These are phyloP conservation scores for Fusarium buxicola DNA, from an alignment of 2,329 filamentous ascomycete species.

Conservation along the genomic window DNA sequence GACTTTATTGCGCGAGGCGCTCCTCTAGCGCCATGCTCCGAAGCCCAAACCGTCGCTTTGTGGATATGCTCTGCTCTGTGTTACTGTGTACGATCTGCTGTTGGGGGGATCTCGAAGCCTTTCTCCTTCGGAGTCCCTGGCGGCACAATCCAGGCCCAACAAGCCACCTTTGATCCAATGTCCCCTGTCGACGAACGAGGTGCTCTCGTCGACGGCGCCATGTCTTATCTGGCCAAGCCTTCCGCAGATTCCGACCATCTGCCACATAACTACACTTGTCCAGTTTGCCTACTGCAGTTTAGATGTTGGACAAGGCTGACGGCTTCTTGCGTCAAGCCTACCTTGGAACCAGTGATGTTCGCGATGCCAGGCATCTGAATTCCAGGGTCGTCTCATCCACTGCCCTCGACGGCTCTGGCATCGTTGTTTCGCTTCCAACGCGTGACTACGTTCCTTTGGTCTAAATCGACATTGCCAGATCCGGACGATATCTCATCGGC, in stretches of 20 bases:
- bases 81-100: not conserved
- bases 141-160: not conserved
- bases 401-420: not conserved
- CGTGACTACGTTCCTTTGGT: not conserved
- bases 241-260: not conserved
- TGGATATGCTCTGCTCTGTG: not conserved
- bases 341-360: too few species aligned
- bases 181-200: not conserved
- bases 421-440: not conserved
- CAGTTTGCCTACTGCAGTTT: too few species aligned
- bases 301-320: too few species aligned
- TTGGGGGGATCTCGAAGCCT: not conserved
- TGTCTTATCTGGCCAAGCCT: not conserved
- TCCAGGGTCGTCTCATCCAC: not conserved
- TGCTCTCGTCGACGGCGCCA: not conserved
- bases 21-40: not conserved
- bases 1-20: not conserved
- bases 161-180: not conserved
- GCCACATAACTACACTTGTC: too few species aligned
- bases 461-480: conserved; percentile 14
- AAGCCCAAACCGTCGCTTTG: not conserved
- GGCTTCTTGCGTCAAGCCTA: too few species aligned
- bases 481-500: conserved; percentile 17
- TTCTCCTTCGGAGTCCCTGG: not conserved
- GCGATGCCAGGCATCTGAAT: too few species aligned